Evolutionary conservation across 768 basidiomycete genomes (phyloP).

Genomic region (Xerocomellus intermedius): DNA sequence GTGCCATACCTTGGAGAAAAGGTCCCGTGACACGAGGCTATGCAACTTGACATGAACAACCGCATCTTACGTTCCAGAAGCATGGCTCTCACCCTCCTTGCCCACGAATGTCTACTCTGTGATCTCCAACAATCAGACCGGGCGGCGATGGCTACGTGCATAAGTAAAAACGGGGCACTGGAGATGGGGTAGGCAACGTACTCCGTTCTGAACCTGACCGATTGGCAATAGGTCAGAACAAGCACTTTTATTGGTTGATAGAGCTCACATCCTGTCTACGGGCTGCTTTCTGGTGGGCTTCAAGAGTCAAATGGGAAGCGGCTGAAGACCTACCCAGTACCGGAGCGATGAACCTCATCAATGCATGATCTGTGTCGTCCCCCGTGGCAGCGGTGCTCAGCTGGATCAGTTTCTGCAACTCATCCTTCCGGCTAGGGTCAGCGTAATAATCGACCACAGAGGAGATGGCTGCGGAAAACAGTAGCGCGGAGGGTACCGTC

Average conservation of each 20-base stretch:
- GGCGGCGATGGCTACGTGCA: slow-evolving; percentile 5
- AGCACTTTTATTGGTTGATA: background rate
- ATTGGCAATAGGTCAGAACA: slow-evolving; percentile 37
- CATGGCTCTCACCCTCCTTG: slow-evolving; percentile 22
- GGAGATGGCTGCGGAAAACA: slow-evolving; percentile 55
- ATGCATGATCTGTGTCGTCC: slow-evolving; percentile 23
- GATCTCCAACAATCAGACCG: slow-evolving; percentile 3
- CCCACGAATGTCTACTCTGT: slow-evolving; percentile 4
- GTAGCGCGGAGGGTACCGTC: slow-evolving; percentile 51
- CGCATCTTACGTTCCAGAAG: background rate
- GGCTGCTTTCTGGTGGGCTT: slow-evolving; percentile 38
- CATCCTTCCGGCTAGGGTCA: slow-evolving; percentile 34
- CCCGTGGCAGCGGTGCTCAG: slow-evolving; percentile 30
- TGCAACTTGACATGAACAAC: slow-evolving; percentile 9
- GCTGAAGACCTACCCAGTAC: slow-evolving; percentile 42
- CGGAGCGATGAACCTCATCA: slow-evolving; percentile 46
- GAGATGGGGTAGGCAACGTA: slow-evolving; percentile 21
- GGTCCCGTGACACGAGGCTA: slow-evolving; percentile 34
- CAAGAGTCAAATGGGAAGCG: background rate
- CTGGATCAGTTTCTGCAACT: slow-evolving; percentile 37
- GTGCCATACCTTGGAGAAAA: slow-evolving; percentile 18
- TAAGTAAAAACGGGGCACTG: background rate
- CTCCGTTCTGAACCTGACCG: slow-evolving; percentile 40
- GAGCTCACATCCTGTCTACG: slow-evolving; percentile 29
- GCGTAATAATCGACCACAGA: slow-evolving; percentile 63